Percentiles rank a stretch among this genome's conserved stretches.
Evolutionary conservation across 768 basidiomycete species (phyloP).

Genomic region (Hygrophoropsis aurantiaca): DNA sequence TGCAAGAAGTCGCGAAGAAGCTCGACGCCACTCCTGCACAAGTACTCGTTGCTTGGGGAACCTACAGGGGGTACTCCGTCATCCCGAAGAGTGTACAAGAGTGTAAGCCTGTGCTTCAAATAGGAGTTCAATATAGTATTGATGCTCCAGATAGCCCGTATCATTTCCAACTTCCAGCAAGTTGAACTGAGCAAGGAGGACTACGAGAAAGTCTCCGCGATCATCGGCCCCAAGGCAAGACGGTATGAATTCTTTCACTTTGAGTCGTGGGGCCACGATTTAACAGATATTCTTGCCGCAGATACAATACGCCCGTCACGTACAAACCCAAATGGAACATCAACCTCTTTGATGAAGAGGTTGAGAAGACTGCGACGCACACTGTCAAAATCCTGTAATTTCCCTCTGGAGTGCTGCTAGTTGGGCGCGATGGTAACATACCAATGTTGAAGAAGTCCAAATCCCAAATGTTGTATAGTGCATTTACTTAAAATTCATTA

Average conservation of each 20-base stretch:
- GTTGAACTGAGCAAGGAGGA: conserved; percentile 66
- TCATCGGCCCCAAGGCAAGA: conserved; percentile 38
- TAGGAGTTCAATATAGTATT: neutral
- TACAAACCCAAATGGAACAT: conserved; percentile 70
- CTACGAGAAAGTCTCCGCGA: conserved; percentile 48
- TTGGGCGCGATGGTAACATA: too few species aligned
- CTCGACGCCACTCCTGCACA: conserved; percentile 72
- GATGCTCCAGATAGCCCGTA: conserved; percentile 43
- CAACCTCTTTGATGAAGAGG: conserved; percentile 64
- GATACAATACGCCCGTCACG: conserved; percentile 60
- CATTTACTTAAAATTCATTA: too few species aligned
- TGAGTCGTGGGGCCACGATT: neutral
- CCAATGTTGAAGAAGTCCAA: too few species aligned
- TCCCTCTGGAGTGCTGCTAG: neutral
- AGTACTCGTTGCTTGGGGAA: conserved; percentile 82
- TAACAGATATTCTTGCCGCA: neutral
- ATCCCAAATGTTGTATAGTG: too few species aligned
- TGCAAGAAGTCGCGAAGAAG: conserved; percentile 62
- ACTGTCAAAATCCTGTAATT: conserved; percentile 31
- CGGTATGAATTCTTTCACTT: conserved; percentile 26
- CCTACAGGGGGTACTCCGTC: conserved; percentile 71
- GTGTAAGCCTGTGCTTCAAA: conserved; percentile 27
- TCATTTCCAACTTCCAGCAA: conserved; percentile 77
- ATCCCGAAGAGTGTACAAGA: conserved; percentile 83
- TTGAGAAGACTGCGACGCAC: conserved; percentile 43